These are phyloP conservation scores for Umbelopsis ramanniana DNA, from an alignment of 192 early-diverging fungal genomes.

Conservation along the genomic window DNA sequence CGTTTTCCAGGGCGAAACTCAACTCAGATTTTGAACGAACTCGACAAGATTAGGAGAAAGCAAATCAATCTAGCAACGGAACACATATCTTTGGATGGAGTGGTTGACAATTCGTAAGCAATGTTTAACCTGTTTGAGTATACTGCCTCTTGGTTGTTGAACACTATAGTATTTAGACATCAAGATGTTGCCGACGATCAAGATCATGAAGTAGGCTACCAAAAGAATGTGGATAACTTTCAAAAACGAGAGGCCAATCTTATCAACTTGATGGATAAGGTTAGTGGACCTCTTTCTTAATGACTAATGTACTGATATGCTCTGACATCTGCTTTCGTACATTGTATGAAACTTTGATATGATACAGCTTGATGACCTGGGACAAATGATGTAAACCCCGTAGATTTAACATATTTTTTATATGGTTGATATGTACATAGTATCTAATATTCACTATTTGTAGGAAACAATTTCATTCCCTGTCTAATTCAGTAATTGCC, in stretches of 20 bases:
- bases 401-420: too few species aligned
- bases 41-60: conserved; percentile 31
- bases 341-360: neutral
- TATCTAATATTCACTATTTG: neutral
- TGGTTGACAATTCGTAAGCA: conserved; percentile 29
- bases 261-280: conserved; percentile 23
- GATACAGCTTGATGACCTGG: conserved; percentile 19
- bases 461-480: conserved; percentile 18
- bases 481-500: conserved; percentile 17
- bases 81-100: conserved; percentile 33
- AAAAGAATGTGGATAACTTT: conserved; percentile 23
- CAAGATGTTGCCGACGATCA: neutral
- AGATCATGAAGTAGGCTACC: conserved; percentile 10
- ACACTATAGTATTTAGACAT: neutral
- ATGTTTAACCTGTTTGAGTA: neutral
- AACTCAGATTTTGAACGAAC: conserved; percentile 27
- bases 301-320: too few species aligned
- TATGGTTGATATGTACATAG: neutral
- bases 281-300: neutral
- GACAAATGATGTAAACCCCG: conserved; percentile 25
- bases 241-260: conserved; percentile 24
- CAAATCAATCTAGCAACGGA: conserved; percentile 36
- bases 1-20: conserved; percentile 16
- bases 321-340: too few species aligned
- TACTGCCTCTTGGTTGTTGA: neutral